Evolutionary conservation across 2,329 filamentous ascomycete species (phyloP), one percentile per base, ranked within the genome.

Genomic region (Aurifilum marmelostoma): DNA sequence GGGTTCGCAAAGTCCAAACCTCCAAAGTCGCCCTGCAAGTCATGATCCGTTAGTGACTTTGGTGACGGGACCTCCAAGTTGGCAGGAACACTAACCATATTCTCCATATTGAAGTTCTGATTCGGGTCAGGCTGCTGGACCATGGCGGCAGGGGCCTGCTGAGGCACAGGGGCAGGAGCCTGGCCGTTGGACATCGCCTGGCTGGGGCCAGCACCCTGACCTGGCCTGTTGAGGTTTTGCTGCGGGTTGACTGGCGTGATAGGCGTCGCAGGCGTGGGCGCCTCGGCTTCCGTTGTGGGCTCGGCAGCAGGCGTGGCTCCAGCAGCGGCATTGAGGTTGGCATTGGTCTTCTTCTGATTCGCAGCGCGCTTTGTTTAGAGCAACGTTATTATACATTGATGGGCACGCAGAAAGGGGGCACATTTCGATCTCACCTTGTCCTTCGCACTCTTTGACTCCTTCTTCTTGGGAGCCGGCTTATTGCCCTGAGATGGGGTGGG

Each of bases 391-490:
- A 71, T 18, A 72, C 67, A 70, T 27, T 43, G 50, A 60, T 43
- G 63, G 54, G 61, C 61, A 70, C 56, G 63, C 60, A 68, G 59
- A 67, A 64, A 64, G 59, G 71, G 65, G 68, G 58, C 64, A 69
- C 67, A 67, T 56, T 43, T 56, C 54, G 39, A 37, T 75, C 82
- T 81, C 86, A 92, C 91, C 89, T 93, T 92, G 68, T 81, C 83
- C 79, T 90, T 91, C 6, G 87, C 83, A 71, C 83, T 85, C 79
- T 90, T 91, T 6, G 81, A 82, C 41, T 89, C 88, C 83, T 93
- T 92, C 86, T 95, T 95, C 79, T 93, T 94, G 1, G 91, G 91
- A 43, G 88, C 89, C 4, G 90, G 80, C 82, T 95, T 95, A 76
- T 89, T 90, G 1, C 83, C 79, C 76, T 93, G 91, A 65, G 88